Evolutionary conservation across 2,329 filamentous ascomycete genomes (phyloP), one percentile per base, ranked within the genome.

Genomic region (Exophiala aquamarina): DNA sequence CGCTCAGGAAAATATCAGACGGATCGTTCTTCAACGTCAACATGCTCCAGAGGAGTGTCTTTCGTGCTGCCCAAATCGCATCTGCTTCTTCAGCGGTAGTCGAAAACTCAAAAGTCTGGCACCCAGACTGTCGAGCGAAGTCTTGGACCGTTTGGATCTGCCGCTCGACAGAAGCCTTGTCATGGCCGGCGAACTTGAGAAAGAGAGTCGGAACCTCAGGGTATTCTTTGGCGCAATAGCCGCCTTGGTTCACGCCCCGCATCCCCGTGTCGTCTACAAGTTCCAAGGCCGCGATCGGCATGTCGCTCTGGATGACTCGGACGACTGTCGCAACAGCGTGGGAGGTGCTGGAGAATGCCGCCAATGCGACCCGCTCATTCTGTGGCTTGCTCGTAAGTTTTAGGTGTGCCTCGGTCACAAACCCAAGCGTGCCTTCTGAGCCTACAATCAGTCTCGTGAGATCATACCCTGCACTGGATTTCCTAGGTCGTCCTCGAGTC

Each of bases 201-300:
- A 92, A 89, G 7, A 92, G 74, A 0, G 87, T 91, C 1, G 87
- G 86, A 2, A 76, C 77, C 67, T 89, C 86, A 41, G 75, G 74
- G 87, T 87, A 92, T 6, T 67, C 67, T 50, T 82, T 79, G 13
- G 82, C 83, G n/a, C 21, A 45, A 20, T 80, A 77, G 1, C 86
- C 84, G 13, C 83, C 80, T 44, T 83, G 74, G 67, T 93, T 92
- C 61, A 93, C 83, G 0, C 91, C 86, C 54, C 74, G 78, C 88
- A 93, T 93, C 66, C 90, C 86, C 3, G 91, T 85, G 49, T 92
- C 87, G 61, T 92, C 88, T 85, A 93, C 89, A 57, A 93, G 82
- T 67, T 93, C 88, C 80, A 90, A 84, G 3, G 84, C 85, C 1
- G 84, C 85, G 6, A 90, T 77, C 0, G 84, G 86, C 3, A 89